Conservation (phyloP, 2,329 filamentous ascomycete species). For the Nemania sp. region DNA sequence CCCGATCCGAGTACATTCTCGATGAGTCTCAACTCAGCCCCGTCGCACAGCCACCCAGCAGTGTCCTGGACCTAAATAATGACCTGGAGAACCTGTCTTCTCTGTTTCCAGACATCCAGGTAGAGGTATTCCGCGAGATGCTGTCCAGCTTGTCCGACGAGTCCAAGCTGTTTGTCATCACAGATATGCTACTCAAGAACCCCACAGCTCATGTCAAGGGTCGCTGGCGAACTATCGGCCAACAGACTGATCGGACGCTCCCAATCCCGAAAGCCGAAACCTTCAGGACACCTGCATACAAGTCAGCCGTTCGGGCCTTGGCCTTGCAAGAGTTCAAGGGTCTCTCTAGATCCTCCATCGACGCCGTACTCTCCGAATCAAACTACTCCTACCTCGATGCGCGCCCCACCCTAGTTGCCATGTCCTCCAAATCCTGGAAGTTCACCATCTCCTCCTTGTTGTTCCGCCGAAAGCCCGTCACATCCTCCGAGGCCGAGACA, state of each 20-base stretch:
- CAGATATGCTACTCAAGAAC: slow-evolving; percentile 80
- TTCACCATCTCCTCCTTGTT: slow-evolving; percentile 79
- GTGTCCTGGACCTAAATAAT: slow-evolving; percentile 77
- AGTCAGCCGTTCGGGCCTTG: slow-evolving; percentile 73
- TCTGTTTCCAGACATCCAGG: slow-evolving; percentile 83
- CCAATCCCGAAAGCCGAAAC: slow-evolving; percentile 69
- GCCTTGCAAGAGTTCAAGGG: slow-evolving; percentile 82
- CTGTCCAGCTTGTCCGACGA: slow-evolving; percentile 79
- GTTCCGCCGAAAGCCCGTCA: slow-evolving; percentile 70
- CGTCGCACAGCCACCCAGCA: slow-evolving; percentile 64
- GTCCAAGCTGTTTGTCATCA: slow-evolving; percentile 80
- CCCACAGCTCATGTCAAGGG: slow-evolving; percentile 77
- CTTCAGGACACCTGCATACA: slow-evolving; percentile 76
- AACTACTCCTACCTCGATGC: slow-evolving; percentile 83
- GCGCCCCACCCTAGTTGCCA: slow-evolving; percentile 73
- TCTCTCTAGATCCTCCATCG: slow-evolving; percentile 78
- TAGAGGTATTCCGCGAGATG: slow-evolving; percentile 87
- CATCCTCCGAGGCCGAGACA: slow-evolving; percentile 66
- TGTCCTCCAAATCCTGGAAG: slow-evolving; percentile 82
- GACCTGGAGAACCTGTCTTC: slow-evolving; percentile 75
- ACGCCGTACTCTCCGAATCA: slow-evolving; percentile 81
- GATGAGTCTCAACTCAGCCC: slow-evolving; percentile 67
- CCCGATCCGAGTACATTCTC: slow-evolving; percentile 62
- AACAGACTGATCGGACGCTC: slow-evolving; percentile 48
- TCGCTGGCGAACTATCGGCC: slow-evolving; percentile 62